Evolutionary conservation across 2,329 filamentous ascomycete species (phyloP).

Genomic region (Fusarium circinatum): DNA sequence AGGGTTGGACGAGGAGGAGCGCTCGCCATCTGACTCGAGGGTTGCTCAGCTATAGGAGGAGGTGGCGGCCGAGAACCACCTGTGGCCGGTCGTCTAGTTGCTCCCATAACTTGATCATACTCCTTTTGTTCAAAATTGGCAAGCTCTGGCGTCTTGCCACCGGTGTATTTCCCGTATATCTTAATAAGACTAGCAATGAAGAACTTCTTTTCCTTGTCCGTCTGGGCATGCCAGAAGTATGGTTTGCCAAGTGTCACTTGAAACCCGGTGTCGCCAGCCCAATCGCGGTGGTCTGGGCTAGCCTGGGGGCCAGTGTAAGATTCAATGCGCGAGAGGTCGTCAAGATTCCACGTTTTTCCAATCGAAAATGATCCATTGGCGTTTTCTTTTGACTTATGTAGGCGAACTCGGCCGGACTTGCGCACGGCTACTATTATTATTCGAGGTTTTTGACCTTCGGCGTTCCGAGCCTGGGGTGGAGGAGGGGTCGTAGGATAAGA

Average conservation of each 20-base stretch:
- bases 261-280: conserved; percentile 87
- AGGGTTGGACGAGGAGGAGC: conserved; percentile 33
- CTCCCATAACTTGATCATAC: conserved; percentile 77
- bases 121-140: conserved; percentile 85
- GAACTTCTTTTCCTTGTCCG: conserved; percentile 96
- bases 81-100: conserved; percentile 55
- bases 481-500: conserved; percentile 84
- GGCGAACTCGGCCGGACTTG: conserved; percentile 89
- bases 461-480: conserved; percentile 76
- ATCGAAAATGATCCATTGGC: conserved; percentile 94
- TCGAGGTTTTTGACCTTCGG: conserved; percentile 84
- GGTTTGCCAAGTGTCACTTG: conserved; percentile 89
- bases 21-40: conserved; percentile 23
- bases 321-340: conserved; percentile 86
- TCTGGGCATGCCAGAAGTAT: conserved; percentile 96
- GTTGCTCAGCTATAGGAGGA: conserved; percentile 44
- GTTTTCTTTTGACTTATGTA: conserved; percentile 98
- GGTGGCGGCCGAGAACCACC: conserved; percentile 38
- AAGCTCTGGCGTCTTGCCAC: conserved; percentile 81
- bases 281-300: conserved; percentile 71
- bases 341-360: conserved; percentile 97
- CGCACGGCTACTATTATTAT: conserved; percentile 94
- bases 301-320: conserved; percentile 75
- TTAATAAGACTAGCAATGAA: conserved; percentile 97
- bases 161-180: conserved; percentile 96